phyloP scores from a whole-genome alignment of 352 stramenopile genomes.

The Pythium sp. region DNA sequence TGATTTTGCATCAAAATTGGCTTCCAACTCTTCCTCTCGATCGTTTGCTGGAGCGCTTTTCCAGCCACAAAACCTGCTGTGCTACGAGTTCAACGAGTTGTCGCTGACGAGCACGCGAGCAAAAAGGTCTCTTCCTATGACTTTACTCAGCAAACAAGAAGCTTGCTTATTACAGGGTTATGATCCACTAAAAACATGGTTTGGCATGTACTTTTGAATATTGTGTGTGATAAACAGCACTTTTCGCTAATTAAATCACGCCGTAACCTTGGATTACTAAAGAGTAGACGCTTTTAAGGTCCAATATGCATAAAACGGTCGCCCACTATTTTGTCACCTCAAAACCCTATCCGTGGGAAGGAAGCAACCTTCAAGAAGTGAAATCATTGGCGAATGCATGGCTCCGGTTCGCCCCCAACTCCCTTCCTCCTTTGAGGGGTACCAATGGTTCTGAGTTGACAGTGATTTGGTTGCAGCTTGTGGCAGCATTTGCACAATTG shows the following conservation, averaged over 20 bases:
- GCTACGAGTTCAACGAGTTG: neutral
- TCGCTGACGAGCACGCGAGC: neutral
- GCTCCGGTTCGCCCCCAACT: neutral
- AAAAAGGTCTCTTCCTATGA: neutral
- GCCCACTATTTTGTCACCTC: neutral
- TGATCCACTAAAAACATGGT: neutral
- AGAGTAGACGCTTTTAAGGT: neutral
- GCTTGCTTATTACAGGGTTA: neutral
- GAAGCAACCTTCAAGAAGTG: neutral
- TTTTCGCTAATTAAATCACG: neutral
- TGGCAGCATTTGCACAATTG: too few species aligned
- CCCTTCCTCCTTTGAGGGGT: neutral
- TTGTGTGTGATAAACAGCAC: neutral
- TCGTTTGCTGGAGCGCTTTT: neutral
- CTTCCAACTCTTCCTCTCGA: neutral
- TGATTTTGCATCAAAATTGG: neutral
- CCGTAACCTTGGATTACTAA: neutral
- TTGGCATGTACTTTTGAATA: neutral
- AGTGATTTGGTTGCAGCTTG: neutral
- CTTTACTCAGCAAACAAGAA: neutral
- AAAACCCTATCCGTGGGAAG: neutral
- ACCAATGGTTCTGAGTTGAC: neutral
- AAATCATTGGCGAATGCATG: neutral
- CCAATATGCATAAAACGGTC: neutral
- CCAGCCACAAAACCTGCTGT: neutral